These are phyloP conservation scores for Yamadazyma pseudoaaseri DNA, from an alignment of 1,139 yeast genomes.

Conservation along the genomic window DNA sequence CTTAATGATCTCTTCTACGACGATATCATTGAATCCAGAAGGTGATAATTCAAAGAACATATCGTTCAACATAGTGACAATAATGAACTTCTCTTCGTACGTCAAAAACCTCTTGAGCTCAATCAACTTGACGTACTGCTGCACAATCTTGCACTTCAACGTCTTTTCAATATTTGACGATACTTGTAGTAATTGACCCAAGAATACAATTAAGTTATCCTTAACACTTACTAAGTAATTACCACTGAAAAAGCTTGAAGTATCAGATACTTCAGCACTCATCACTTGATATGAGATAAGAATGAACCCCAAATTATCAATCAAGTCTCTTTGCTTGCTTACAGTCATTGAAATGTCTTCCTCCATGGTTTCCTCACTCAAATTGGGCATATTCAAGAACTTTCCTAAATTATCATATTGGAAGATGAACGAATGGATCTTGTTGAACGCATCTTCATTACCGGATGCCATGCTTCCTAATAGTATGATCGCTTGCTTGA, in stretches of 20 bases:
- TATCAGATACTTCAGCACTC: constrained; percentile 22
- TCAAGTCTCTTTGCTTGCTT: constrained; percentile 57
- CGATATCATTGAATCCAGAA: constrained; percentile 35
- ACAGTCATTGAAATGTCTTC: constrained; percentile 41
- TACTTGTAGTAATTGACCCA: constrained; percentile 66
- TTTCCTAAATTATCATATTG: constrained; percentile 38
- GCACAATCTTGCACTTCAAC: constrained; percentile 63
- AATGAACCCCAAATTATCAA: constrained; percentile 60
- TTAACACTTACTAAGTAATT: constrained; percentile 36
- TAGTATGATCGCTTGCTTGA: constrained; percentile 60
- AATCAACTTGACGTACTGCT: constrained; percentile 58
- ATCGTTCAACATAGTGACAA: constrained; percentile 68
- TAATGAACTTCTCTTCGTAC: constrained; percentile 55
- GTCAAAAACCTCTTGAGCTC: constrained; percentile 46
- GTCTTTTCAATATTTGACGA: constrained; percentile 67
- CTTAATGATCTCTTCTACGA: constrained; percentile 37
- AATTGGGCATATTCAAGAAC: constrained; percentile 23
- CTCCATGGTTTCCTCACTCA: constrained; percentile 16
- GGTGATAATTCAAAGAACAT: constrained; percentile 42
- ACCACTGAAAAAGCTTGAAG: constrained; percentile 20
- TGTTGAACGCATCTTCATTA: constrained; percentile 41
- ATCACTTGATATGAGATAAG: constrained; percentile 28
- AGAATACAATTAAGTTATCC: constrained; percentile 63
- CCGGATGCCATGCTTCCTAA: constrained; percentile 53
- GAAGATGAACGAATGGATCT: constrained; percentile 38